Percentiles rank a stretch among this genome's conserved stretches.
Evolutionary conservation across 331 rosid species (phyloP).

Genomic region (Arachis monticola): DNA sequence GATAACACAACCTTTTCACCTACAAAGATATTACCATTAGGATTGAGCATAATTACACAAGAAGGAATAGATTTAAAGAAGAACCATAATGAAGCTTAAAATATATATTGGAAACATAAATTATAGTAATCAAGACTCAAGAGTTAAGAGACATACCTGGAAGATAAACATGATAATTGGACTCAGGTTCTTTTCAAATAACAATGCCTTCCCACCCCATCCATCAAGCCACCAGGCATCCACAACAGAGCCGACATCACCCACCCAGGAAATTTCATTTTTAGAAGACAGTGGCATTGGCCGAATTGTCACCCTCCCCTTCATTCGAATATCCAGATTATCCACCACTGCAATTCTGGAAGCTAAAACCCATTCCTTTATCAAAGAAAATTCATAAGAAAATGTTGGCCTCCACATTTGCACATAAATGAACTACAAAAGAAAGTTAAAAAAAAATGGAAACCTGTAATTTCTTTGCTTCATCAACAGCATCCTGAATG

Average conservation of each 20-base stretch:
- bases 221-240: slow-evolving; percentile 93
- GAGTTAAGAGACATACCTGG: slow-evolving; percentile 56
- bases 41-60: neutral
- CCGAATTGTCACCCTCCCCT: slow-evolving; percentile 61
- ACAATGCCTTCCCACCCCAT: slow-evolving; percentile 94
- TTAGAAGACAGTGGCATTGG: slow-evolving; percentile 47
- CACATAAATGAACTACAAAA: neutral
- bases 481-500: slow-evolving; percentile 74
- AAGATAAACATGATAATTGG: slow-evolving; percentile 58
- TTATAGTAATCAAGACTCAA: too few species aligned
- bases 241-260: slow-evolving; percentile 65
- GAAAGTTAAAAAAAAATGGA: neutral
- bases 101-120: neutral
- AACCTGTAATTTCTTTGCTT: slow-evolving; percentile 77
- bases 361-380: slow-evolving; percentile 85
- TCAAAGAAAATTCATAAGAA: neutral
- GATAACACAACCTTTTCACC: slow-evolving; percentile 61
- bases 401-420: neutral
- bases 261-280: slow-evolving; percentile 41
- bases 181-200: slow-evolving; percentile 56
- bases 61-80: neutral
- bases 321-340: slow-evolving; percentile 53
- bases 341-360: slow-evolving; percentile 62
- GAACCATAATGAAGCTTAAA: neutral
- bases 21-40: slow-evolving; percentile 29